phyloP scores from a whole-genome alignment of 768 basidiomycete species.

The Trametes sanguinea region DNA sequence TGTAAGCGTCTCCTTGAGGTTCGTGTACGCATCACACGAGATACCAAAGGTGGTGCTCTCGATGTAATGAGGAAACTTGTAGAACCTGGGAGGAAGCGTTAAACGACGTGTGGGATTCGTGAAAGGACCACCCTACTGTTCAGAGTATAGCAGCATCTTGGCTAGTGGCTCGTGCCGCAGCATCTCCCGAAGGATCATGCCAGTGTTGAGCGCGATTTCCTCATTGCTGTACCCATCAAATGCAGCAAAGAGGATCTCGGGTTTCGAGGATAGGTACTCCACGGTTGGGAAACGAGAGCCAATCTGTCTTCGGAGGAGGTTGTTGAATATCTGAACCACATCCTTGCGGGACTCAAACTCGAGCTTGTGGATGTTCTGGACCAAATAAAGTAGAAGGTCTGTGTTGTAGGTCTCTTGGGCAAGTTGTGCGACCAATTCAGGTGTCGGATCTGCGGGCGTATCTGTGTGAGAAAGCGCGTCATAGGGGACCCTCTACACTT shows the following conservation, averaged over 20 bases:
- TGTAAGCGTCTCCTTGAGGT: conserved; percentile 96
- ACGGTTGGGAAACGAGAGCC: conserved; percentile 95
- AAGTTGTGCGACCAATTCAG: conserved; percentile 90
- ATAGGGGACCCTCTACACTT: not conserved
- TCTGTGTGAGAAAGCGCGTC: conserved; percentile 5
- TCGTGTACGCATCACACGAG: conserved; percentile 96
- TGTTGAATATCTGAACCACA: conserved; percentile 86
- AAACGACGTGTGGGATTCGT: not conserved
- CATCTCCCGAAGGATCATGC: conserved; percentile 98
- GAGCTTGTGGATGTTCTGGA: conserved; percentile 80
- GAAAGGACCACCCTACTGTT: conserved; percentile 65
- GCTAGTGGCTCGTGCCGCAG: conserved; percentile 88
- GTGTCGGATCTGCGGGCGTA: conserved; percentile 63
- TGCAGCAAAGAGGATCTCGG: conserved; percentile 78
- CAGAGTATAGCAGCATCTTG: conserved; percentile 88
- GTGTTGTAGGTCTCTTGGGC: conserved; percentile 95
- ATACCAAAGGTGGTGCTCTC: conserved; percentile 98
- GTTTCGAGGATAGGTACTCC: conserved; percentile 83
- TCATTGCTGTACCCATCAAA: conserved; percentile 94
- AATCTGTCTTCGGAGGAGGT: conserved; percentile 87
- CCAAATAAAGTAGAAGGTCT: conserved; percentile 79
- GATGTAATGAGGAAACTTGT: conserved; percentile 94
- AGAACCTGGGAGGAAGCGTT: conserved; percentile 68
- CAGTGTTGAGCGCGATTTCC: conserved; percentile 95
- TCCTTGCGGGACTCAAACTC: conserved; percentile 94